These are phyloP conservation scores for Striga asiatica DNA, from an alignment of 257 asterid genomes.

Conservation along the genomic window DNA sequence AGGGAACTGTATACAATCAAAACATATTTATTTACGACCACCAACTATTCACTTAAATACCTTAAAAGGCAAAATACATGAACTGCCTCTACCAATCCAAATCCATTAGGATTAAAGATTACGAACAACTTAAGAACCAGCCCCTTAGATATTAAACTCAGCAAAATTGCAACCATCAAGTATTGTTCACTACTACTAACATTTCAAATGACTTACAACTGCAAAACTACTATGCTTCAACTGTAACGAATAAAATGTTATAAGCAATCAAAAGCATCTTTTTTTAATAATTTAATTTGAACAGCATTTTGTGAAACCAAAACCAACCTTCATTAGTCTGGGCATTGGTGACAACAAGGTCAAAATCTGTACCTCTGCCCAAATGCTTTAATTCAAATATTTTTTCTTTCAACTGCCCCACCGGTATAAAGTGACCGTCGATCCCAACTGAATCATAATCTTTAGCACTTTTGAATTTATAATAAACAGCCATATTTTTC, in stretches of 20 bases:
- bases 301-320: constrained; percentile 13
- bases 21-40: background rate
- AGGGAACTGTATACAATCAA: background rate
- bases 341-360: background rate
- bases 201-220: background rate
- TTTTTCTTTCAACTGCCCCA: constrained; percentile 88
- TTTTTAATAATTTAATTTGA: constrained; percentile 12
- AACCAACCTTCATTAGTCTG: background rate
- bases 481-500: constrained; percentile 77
- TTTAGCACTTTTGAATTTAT: constrained; percentile 96
- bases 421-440: constrained; percentile 82
- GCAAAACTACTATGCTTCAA: background rate
- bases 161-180: background rate
- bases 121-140: background rate
- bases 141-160: background rate
- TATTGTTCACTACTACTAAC: constrained; percentile 8
- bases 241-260: background rate
- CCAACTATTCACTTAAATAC: background rate
- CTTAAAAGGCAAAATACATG: background rate
- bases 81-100: background rate
- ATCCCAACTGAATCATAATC: constrained; percentile 66
- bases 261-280: background rate
- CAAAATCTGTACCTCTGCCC: constrained; percentile 29
- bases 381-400: constrained; percentile 93
- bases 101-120: background rate